phyloP scores from a whole-genome alignment of 2,329 filamentous ascomycete genomes.

The Cladosporium colombiae region DNA sequence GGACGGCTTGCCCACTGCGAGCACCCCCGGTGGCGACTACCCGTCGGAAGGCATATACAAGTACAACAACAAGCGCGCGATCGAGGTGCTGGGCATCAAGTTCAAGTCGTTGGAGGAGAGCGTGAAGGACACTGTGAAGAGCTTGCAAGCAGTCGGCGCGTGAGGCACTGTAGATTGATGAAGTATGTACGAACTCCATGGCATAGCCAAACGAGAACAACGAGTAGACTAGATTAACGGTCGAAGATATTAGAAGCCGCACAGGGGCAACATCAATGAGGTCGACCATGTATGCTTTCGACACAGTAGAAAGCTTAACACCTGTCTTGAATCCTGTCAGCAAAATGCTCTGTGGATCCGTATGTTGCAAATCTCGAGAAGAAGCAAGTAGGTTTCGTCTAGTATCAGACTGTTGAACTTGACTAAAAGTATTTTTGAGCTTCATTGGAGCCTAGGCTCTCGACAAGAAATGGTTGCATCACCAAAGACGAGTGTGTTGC shows the following conservation, averaged over 20 bases:
- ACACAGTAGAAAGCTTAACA: neutral
- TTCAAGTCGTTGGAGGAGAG: conserved; percentile 61
- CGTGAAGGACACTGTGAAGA: conserved; percentile 64
- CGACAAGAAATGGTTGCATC: conserved; percentile 41
- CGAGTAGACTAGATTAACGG: neutral
- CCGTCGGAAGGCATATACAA: conserved; percentile 53
- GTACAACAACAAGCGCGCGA: conserved; percentile 58
- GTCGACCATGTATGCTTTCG: no score
- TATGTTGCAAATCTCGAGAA: neutral
- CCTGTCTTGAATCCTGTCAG: conserved; percentile 1
- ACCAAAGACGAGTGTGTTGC: conserved; percentile 28
- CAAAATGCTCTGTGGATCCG: neutral
- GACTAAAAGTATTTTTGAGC: conserved; percentile 41
- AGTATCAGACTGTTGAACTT: conserved; percentile 59
- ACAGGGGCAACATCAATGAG: no score
- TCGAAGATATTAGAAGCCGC: neutral
- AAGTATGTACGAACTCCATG: neutral
- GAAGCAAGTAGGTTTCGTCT: neutral
- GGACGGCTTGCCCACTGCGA: conserved; percentile 48
- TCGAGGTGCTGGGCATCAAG: conserved; percentile 59
- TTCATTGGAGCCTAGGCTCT: conserved; percentile 35
- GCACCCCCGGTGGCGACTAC: conserved; percentile 46
- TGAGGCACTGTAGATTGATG: conserved; percentile 29
- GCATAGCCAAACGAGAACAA: neutral
- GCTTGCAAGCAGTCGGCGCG: conserved; percentile 57